A percentile compares a stretch with the other conserved stretches of the same genome.
phyloP scores from a whole-genome alignment of 306 rosid genomes.

The Mimosa bimucronata region DNA sequence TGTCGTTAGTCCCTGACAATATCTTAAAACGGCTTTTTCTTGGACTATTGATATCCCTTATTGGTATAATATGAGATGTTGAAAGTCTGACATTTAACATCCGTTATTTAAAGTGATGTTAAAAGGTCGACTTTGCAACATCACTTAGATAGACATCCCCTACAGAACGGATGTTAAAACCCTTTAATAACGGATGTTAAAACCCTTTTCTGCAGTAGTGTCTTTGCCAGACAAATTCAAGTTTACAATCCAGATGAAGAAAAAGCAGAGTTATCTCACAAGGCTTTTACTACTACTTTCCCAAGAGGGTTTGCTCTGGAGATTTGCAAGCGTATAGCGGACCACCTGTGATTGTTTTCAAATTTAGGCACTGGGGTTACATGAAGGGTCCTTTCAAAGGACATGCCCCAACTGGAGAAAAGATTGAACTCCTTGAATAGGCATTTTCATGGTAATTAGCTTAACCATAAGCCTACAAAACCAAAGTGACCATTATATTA shows the following conservation, averaged over 20 bases:
- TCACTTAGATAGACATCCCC: no score
- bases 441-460: constrained; percentile 46
- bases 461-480: not conserved
- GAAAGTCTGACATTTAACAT: no score
- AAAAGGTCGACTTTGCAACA: no score
- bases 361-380: constrained; percentile 79
- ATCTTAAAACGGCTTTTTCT: no score
- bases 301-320: constrained; percentile 76
- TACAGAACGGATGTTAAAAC: no score
- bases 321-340: constrained; percentile 57
- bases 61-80: no score
- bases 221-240: constrained; percentile 55
- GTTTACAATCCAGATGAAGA: constrained; percentile 57
- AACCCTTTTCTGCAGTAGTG: no score
- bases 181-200: no score
- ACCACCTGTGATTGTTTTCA: constrained; percentile 61
- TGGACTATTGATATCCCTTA: no score
- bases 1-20: no score
- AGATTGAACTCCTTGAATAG: constrained; percentile 52
- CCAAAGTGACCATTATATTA: not conserved
- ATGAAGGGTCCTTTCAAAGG: constrained; percentile 64
- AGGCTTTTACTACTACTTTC: constrained; percentile 54
- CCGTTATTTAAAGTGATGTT: no score
- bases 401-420: constrained; percentile 50
- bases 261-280: constrained; percentile 28